phyloP scores from a whole-genome alignment of 805 yeast species.

The Yarrowia porcina region DNA sequence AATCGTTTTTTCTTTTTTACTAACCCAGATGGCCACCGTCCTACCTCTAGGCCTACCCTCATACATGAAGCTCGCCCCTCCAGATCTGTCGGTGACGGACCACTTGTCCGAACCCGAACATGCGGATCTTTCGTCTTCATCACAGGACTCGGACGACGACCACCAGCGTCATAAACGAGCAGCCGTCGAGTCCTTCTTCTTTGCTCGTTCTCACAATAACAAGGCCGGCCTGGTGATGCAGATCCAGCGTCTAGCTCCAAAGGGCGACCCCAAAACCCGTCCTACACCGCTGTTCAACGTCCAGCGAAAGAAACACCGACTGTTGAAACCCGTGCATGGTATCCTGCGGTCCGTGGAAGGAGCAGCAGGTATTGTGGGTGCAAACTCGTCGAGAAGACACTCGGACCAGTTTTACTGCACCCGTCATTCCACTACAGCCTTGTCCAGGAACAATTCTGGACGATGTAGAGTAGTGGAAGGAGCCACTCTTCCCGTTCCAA shows the following conservation, averaged over 20 bases:
- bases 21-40: constrained; percentile 7
- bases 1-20: no score
- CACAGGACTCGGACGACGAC: constrained; percentile 14
- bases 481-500: background rate
- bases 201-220: constrained; percentile 15
- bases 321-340: constrained; percentile 20
- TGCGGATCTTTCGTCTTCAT: constrained; percentile 1
- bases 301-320: constrained; percentile 14
- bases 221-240: constrained; percentile 10
- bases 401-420: constrained; percentile 22
- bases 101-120: constrained; percentile 10
- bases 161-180: background rate
- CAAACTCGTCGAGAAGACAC: constrained; percentile 2
- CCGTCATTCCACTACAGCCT: background rate
- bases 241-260: constrained; percentile 8
- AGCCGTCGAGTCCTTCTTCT: constrained; percentile 1
- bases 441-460: background rate
- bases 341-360: constrained; percentile 15
- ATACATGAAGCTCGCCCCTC: constrained; percentile 1
- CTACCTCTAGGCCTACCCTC: constrained; percentile 13
- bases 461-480: background rate
- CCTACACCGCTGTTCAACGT: constrained; percentile 21
- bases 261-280: background rate
- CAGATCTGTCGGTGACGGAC: background rate
- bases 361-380: constrained; percentile 20